Conservation (phyloP, 371 early-diverging fungal species). For the Haplosporangium sp. region DNA sequence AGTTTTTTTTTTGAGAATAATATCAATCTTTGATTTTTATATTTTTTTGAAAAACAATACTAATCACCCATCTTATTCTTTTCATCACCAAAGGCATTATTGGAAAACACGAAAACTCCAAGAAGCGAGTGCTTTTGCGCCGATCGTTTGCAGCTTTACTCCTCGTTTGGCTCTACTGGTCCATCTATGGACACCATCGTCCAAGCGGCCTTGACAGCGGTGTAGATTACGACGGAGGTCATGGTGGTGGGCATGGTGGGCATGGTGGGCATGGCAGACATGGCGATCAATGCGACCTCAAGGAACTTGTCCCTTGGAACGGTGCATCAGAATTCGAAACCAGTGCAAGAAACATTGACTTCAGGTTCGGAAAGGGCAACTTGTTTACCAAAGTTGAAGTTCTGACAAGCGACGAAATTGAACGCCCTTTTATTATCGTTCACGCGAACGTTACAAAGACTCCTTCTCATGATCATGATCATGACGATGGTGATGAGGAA, state of each 20-base stretch:
- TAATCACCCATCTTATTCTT: neutral
- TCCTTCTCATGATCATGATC: neutral
- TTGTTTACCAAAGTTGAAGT: slow-evolving; percentile 1
- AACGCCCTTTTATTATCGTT: neutral
- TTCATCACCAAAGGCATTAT: slow-evolving; percentile 1
- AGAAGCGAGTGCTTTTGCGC: slow-evolving; percentile 3
- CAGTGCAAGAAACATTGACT: slow-evolving; percentile 3
- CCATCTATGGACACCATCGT: slow-evolving; percentile 1
- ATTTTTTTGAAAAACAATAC: neutral
- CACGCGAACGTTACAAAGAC: slow-evolving; percentile 3
- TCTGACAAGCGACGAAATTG: neutral
- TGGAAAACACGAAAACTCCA: slow-evolving; percentile 6
- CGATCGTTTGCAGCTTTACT: slow-evolving; percentile 9
- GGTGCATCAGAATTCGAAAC: slow-evolving; percentile 9
- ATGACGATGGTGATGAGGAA: neutral
- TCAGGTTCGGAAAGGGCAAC: slow-evolving; percentile 16
- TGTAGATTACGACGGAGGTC: neutral
- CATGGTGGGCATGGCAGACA: neutral
- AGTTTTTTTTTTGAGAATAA: neutral
- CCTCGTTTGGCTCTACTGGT: slow-evolving; percentile 6
- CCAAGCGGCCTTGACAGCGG: neutral
- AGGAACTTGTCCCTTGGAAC: slow-evolving; percentile 11
- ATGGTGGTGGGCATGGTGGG: neutral
- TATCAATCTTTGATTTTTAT: neutral
- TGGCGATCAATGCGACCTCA: neutral